A percentile compares a stretch with the other conserved stretches of the same genome.
These are phyloP conservation scores for Suhomyces prunicola DNA, from an alignment of 805 yeast species.

Conservation along the genomic window DNA sequence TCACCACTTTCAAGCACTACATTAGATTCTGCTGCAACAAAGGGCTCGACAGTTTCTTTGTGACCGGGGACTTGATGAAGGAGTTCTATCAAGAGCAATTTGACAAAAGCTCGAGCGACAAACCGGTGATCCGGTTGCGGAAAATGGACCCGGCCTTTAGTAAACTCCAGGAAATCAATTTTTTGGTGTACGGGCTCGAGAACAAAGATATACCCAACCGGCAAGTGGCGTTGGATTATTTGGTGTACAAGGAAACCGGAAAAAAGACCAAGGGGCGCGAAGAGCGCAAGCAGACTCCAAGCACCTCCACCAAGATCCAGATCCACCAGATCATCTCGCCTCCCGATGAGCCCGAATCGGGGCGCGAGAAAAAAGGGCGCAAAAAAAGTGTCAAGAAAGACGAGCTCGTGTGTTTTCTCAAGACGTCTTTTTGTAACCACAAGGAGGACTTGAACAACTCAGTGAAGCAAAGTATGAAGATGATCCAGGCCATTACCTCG, in stretches of 20 bases:
- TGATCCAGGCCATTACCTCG: not conserved
- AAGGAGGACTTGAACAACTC: conserved; percentile 2
- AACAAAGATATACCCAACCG: conserved; percentile 14
- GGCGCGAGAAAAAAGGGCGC: not conserved
- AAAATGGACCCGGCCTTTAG: conserved; percentile 17
- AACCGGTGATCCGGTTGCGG: conserved; percentile 14
- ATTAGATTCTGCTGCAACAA: conserved; percentile 13
- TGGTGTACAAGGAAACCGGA: conserved; percentile 11
- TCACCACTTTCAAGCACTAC: conserved; percentile 15
- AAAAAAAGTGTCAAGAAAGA: not conserved
- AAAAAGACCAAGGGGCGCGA: not conserved
- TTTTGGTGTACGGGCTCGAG: conserved; percentile 11
- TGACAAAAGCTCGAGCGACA: conserved; percentile 10
- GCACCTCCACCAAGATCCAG: not conserved
- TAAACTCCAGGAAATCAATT: conserved; percentile 14
- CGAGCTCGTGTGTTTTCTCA: not conserved
- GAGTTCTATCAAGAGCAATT: conserved; percentile 14
- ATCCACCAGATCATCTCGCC: not conserved
- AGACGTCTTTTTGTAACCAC: conserved; percentile 1
- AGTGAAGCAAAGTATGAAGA: not conserved
- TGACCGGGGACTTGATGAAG: conserved; percentile 14
- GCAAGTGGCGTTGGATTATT: conserved; percentile 11
- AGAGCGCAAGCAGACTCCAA: not conserved
- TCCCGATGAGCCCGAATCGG: not conserved
- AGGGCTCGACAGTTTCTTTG: conserved; percentile 10